Evolutionary conservation across 441 rosid genomes (phyloP), one percentile per base, ranked within the genome.

Genomic region (Corymbia calophylla): DNA sequence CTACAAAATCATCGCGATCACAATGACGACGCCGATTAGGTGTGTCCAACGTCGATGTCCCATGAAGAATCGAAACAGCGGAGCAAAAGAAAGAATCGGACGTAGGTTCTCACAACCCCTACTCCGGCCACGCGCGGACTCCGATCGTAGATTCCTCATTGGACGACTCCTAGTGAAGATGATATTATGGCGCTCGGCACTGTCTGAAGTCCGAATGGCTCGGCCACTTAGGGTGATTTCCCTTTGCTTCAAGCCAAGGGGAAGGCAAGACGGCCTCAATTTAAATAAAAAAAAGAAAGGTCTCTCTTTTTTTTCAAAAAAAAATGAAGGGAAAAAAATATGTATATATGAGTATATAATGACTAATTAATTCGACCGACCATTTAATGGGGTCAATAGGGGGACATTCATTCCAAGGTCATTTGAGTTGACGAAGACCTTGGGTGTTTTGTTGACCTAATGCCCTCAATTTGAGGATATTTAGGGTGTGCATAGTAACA

Each of bases 131-230:
- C 44, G 44, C 44, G 6, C 5, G 44, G 44, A 39, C 44, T 39
- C 44, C 44, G 44, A 39, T 39, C 44, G 5, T 39, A 39, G 44
- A 39, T 39, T 5, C 44, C 44, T 39, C 44, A 39, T 5, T 39
- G 44, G 44, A 35, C 39, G 44, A 39, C 6, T 39, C 44, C 44
- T 39, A 39, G 9, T 3, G n/a, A 12, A 39, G 84, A 62, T 58
- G 35, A 21, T 6, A 35, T 70, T 13, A 3, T 3, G 48, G 44
- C 1, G 1, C 47, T 35, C 5, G 32, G 48, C 81, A 5, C 81
- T 27, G 17, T 32, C 6, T 0, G 0, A 73, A 21, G 0, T 39
- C n/a, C 17, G 2, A 6, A 12, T 12, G 84, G 18, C 84, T 77
- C 84, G 51, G 12, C 84, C 84, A 44, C 51, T 77, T 39, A 12